Evolutionary conservation across 371 early-diverging fungal genomes (phyloP), one percentile per base, ranked within the genome.

Genomic region (Lichtheimia ramosa): DNA sequence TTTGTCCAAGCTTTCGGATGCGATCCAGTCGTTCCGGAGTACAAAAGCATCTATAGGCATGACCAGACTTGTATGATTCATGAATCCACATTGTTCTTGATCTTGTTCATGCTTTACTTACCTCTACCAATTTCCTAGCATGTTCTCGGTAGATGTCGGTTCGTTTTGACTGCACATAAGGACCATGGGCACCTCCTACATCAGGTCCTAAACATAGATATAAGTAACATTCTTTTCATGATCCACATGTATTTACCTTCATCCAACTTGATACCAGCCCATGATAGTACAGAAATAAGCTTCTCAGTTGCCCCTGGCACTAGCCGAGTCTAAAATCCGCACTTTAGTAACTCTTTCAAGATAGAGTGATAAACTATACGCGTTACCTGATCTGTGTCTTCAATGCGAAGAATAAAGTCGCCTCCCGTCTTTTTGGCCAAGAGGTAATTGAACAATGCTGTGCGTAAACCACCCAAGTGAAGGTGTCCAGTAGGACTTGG

Each of bases 1-100:
- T 79, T 18, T 80, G 79, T 12, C 83, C 78, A 24, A 72, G 58
- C 39, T 81, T 72, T 10, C 92, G 85, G 10, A 90, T 76, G 14
- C 74, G 62, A 4, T 85, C 79, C 24, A 96, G 75, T 20, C 92
- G 83, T 51, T 92, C 88, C 1, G 89, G 69, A 2, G 85, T 79
- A 70, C 97, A 97, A 63, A 93, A 96, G 65, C 97, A 97, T 40
- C 90, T 83, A 63, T 97, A 97, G 0, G 94, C 97, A n/a, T 88
- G 83, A 1, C 89, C 93, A 5, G 73, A 63, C 53, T 81, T 65
- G 13, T 23, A 15, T 34, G 34, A 34, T 34, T 8, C 34, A 34
- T 34, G 2, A 34, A 34, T 34, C 2, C 34, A 5, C 2, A 34
- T 27, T 34, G 8, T 0, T 34, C 5, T 4, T 34, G 8, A 34